Base-by-base conservation (phyloP, 2,329 filamentous ascomycete genomes). In the Penicillium sp. region DNA sequence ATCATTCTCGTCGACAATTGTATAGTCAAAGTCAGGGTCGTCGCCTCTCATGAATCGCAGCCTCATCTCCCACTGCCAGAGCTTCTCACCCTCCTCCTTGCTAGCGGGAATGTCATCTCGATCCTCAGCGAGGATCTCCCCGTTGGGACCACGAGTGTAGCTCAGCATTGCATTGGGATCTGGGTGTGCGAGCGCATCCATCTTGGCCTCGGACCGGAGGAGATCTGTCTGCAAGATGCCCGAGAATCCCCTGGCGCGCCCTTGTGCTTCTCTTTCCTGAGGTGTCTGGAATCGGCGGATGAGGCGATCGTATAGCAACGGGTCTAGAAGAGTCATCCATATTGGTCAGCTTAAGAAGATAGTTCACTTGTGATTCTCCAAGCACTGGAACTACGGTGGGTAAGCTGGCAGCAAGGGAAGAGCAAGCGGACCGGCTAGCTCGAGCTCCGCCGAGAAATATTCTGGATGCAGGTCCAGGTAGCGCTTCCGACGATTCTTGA, bases 1-100 rank as follows among this genome's bases (percentile, higher is more conserved):
- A 19, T 88, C 82, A 56, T 85, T 81, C 23, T 71, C 69, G 58
- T 95, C 89, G 4, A 94, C 83, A 2, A 50, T 55, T 1, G 56
- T 63, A 59, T 94, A 95, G 46, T 91, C 83, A 54, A 94, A 91
- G 33, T 94, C 87, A 1, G 76, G 73, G 57, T 94, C 89, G 4
- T 76, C 75, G 0, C 89, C 89, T 14, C 75, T 69, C 19, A 95
- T 64, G 56, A 95, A 95, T 23, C 88, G 76, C 53, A 83, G 72
- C 21, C 79, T 77, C 70, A 94, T 80, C 54, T 84, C 86, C 41
- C 79, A 79, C 23, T 71, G 69, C 89, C 89, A 95, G 43, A 80
- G 75, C 45, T 75, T 72, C 35, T 72, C 69, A 0, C 83, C 89
- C 32, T 88, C 83, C 37, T 83, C 80, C 56, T 80, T 83, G 20